These are phyloP conservation scores for Microdochium paspali DNA, from an alignment of 2,329 filamentous ascomycete species.

Conservation along the genomic window DNA sequence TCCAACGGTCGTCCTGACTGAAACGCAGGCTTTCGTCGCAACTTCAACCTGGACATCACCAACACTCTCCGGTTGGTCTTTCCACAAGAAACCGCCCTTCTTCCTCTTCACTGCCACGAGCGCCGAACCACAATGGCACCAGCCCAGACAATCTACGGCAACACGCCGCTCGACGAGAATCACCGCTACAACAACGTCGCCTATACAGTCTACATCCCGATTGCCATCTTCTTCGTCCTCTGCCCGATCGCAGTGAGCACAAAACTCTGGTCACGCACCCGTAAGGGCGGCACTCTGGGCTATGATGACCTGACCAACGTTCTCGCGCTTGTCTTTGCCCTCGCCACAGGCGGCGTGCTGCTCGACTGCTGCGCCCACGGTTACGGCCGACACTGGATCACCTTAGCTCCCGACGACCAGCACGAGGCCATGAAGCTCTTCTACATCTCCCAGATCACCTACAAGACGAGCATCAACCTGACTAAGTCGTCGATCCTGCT, in stretches of 20 bases:
- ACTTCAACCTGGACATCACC: neutral
- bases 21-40: too few relatives aligned
- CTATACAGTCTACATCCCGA: constrained; percentile 13
- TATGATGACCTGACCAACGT: constrained; percentile 19
- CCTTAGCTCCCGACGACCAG: constrained; percentile 8
- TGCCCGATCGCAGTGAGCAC: constrained; percentile 15
- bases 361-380: constrained; percentile 16
- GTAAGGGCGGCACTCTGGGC: constrained; percentile 12
- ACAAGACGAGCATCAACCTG: constrained; percentile 21
- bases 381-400: constrained; percentile 15
- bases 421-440: constrained; percentile 19
- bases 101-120: neutral
- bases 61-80: too few relatives aligned
- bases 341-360: constrained; percentile 14
- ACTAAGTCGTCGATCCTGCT: constrained; percentile 22
- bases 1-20: too few relatives aligned
- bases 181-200: constrained; percentile 3
- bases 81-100: too few relatives aligned
- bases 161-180: neutral
- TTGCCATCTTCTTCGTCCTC: constrained; percentile 13
- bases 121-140: neutral
- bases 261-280: constrained; percentile 16
- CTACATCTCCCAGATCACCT: constrained; percentile 21
- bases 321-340: constrained; percentile 13
- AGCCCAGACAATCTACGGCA: neutral